Evolutionary conservation across 495 filamentous ascomycete species (phyloP).

Genomic region (Gamarada debralockiae): DNA sequence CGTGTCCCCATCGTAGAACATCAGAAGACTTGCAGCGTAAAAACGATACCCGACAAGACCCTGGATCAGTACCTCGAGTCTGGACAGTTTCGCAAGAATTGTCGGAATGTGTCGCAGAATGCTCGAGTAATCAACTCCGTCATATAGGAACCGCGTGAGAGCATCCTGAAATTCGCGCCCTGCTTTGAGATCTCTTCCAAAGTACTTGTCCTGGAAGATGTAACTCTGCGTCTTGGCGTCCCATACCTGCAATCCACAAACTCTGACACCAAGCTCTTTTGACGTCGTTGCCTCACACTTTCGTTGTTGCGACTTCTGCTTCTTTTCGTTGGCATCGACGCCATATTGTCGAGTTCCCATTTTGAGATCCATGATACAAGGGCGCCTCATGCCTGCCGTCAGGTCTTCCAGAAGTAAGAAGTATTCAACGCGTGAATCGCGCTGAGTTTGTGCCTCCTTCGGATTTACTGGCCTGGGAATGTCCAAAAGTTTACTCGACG

Average conservation of each 20-base stretch:
- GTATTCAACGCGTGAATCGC: slow-evolving; percentile 69
- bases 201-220: slow-evolving; percentile 95
- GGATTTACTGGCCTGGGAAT: slow-evolving; percentile 62
- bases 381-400: slow-evolving; percentile 92
- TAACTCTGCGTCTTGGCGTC: slow-evolving; percentile 79
- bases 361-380: slow-evolving; percentile 95
- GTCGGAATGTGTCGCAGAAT: slow-evolving; percentile 81
- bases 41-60: slow-evolving; percentile 83
- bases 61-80: slow-evolving; percentile 78
- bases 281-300: slow-evolving; percentile 95
- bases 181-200: slow-evolving; percentile 82
- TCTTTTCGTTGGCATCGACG: slow-evolving; percentile 87
- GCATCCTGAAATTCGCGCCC: slow-evolving; percentile 89
- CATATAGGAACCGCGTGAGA: slow-evolving; percentile 83
- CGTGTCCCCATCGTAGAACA: slow-evolving; percentile 84
- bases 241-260: slow-evolving; percentile 97
- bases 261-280: slow-evolving; percentile 81
- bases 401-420: slow-evolving; percentile 96
- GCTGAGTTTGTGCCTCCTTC: slow-evolving; percentile 69
- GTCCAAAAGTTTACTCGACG: slow-evolving; percentile 27
- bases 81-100: slow-evolving; percentile 76
- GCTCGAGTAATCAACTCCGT: slow-evolving; percentile 76
- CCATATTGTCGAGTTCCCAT: slow-evolving; percentile 99
- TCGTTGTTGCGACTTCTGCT: slow-evolving; percentile 84
- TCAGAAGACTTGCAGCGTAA: slow-evolving; percentile 89